Conservation (phyloP, 495 filamentous ascomycete species). For the Tricharina praecox region DNA sequence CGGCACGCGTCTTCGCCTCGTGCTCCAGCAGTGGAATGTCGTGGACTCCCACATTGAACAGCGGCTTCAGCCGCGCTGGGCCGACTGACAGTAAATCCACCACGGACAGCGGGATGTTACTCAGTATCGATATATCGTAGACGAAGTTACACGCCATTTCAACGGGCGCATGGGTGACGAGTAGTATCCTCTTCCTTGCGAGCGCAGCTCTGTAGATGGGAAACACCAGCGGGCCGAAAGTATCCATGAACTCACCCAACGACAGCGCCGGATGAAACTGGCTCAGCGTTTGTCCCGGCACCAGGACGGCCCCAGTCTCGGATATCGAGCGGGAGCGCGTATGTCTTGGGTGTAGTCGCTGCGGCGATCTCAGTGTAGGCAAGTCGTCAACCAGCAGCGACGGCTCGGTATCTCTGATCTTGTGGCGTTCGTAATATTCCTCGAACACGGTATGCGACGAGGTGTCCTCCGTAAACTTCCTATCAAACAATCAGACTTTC, state of each 20-base stretch:
- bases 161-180: slow-evolving; percentile 70
- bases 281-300: slow-evolving; percentile 45
- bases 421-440: slow-evolving; percentile 61
- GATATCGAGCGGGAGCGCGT: slow-evolving; percentile 41
- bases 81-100: slow-evolving; percentile 43
- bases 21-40: slow-evolving; percentile 67
- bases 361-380: no score
- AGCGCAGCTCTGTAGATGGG: slow-evolving; percentile 80
- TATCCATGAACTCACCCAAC: slow-evolving; percentile 54
- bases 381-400: no score
- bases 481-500: slow-evolving; percentile 14
- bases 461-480: slow-evolving; percentile 37
- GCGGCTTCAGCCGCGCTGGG: slow-evolving; percentile 53
- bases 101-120: slow-evolving; percentile 53
- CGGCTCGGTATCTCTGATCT: slow-evolving; percentile 33
- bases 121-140: slow-evolving; percentile 82
- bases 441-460: slow-evolving; percentile 45
- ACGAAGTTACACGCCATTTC: slow-evolving; percentile 77
- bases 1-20: slow-evolving; percentile 24
- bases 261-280: slow-evolving; percentile 74
- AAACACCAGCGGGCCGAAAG: slow-evolving; percentile 79
- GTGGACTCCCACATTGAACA: slow-evolving; percentile 82
- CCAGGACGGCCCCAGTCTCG: slow-evolving; percentile 43
- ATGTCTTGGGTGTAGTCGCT: no score
- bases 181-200: slow-evolving; percentile 69